These are phyloP conservation scores for Pharnaceum exiguum DNA, from an alignment of 148 eudicot species.

Conservation along the genomic window DNA sequence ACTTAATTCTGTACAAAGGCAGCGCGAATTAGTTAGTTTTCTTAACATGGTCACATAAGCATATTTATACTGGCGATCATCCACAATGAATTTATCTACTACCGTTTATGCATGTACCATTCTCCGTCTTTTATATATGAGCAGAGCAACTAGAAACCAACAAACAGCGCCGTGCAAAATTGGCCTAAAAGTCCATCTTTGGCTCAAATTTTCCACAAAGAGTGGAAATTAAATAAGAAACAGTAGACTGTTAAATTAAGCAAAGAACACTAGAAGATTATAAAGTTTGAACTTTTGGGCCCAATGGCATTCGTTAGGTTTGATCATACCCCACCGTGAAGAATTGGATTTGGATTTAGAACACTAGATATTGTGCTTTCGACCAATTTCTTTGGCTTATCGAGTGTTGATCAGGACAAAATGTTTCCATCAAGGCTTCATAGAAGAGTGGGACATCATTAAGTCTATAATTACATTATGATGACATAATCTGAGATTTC, in stretches of 20 bases:
- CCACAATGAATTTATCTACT: too few species aligned
- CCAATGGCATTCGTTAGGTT: constrained; percentile 28
- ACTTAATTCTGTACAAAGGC: too few species aligned
- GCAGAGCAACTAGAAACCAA: neutral
- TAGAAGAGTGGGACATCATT: neutral
- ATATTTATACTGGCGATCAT: too few species aligned
- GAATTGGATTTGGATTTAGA: constrained; percentile 2
- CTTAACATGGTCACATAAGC: too few species aligned
- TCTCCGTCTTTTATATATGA: too few species aligned
- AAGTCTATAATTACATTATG: neutral
- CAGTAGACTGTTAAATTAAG: neutral
- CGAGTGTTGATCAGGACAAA: constrained; percentile 5
- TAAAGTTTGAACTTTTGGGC: constrained; percentile 17
- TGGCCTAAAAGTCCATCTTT: constrained; percentile 2
- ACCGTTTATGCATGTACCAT: too few species aligned
- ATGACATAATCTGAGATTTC: neutral
- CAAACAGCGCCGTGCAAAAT: constrained; percentile 1
- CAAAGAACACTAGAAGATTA: neutral
- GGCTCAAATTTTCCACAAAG: neutral
- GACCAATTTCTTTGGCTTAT: constrained; percentile 6
- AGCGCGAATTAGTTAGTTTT: too few species aligned
- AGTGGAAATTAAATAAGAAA: neutral
- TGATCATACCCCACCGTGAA: constrained; percentile 17
- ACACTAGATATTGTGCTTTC: constrained; percentile 5
- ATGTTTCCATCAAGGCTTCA: neutral